Percentiles rank a stretch among this genome's conserved stretches.
phyloP scores from a whole-genome alignment of 108 stramenopile species.

The Cyclotella baltica region DNA sequence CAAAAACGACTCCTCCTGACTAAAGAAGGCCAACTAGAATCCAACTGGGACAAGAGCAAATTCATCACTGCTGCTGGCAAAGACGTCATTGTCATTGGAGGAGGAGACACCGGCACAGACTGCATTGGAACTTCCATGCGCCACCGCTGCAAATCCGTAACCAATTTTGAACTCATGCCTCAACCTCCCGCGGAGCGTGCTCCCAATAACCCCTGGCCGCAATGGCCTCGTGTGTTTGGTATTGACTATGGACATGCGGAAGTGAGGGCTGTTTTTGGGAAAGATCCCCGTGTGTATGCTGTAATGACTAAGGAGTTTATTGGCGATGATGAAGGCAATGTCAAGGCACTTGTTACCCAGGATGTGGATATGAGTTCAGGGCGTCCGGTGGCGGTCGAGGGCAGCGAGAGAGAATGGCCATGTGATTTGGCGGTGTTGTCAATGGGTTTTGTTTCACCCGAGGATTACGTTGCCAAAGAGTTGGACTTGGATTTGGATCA shows the following conservation, averaged over 20 bases:
- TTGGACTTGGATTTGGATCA: conserved; percentile 89
- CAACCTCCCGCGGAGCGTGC: conserved; percentile 92
- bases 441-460: conserved; percentile 98
- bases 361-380: conserved; percentile 90
- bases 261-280: conserved; percentile 92
- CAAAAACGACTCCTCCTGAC: conserved; percentile 96
- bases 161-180: conserved; percentile 98
- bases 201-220: conserved; percentile 96
- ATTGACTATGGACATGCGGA: conserved; percentile 98
- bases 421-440: conserved; percentile 92
- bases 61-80: conserved; percentile 97
- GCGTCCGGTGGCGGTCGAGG: conserved; percentile 86
- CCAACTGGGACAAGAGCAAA: conserved; percentile 90
- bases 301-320: conserved; percentile 97
- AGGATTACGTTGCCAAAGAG: conserved; percentile 82
- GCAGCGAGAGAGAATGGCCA: conserved; percentile 93
- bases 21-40: conserved; percentile 92
- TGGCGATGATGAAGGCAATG: conserved; percentile 90
- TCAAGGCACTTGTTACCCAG: conserved; percentile 94
- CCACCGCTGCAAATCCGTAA: conserved; percentile 95
- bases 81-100: conserved; percentile 99
- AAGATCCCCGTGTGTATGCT: conserved; percentile 96
- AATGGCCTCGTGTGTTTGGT: conserved; percentile 97
- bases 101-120: conserved; percentile 97
- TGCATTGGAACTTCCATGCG: conserved; percentile 98